Evolutionary conservation across 345 rosid species (phyloP).

Genomic region (Eucalyptus globulus): DNA sequence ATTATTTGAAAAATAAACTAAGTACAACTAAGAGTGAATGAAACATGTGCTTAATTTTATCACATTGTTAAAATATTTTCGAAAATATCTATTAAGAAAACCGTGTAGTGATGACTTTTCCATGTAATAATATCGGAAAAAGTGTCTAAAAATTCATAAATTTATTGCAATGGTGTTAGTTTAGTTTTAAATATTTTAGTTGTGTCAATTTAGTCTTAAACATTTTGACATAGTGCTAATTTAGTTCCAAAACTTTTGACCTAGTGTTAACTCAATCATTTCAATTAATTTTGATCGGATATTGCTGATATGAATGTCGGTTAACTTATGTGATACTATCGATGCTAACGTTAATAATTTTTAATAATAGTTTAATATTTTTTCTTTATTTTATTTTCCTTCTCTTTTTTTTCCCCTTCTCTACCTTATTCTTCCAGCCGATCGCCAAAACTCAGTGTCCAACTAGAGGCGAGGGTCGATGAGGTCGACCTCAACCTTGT

Average conservation of each 20-base stretch:
- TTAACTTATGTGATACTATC: accelerated
- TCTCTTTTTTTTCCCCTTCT: too few species aligned
- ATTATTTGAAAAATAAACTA: neutral
- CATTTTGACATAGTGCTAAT: accelerated
- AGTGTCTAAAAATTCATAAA: too few species aligned
- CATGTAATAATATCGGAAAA: neutral
- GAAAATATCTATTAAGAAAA: neutral
- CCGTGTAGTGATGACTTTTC: neutral
- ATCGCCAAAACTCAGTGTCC: accelerated
- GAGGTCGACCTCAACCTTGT: too few species aligned
- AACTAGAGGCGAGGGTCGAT: too few species aligned
- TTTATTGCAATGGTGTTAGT: too few species aligned
- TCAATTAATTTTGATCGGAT: too few species aligned
- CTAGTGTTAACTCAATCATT: too few species aligned
- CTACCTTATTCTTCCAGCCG: too few species aligned
- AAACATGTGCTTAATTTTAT: neutral
- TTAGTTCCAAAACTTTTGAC: too few species aligned
- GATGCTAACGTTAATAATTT: accelerated
- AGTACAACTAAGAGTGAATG: neutral
- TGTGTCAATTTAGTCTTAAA: accelerated
- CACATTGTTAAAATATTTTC: neutral
- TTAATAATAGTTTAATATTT: too few species aligned
- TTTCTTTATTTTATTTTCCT: too few species aligned
- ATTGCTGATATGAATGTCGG: accelerated
- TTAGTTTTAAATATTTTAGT: too few species aligned